Base-by-base conservation (phyloP, 495 filamentous ascomycete species). In the Neurospora sp. region DNA sequence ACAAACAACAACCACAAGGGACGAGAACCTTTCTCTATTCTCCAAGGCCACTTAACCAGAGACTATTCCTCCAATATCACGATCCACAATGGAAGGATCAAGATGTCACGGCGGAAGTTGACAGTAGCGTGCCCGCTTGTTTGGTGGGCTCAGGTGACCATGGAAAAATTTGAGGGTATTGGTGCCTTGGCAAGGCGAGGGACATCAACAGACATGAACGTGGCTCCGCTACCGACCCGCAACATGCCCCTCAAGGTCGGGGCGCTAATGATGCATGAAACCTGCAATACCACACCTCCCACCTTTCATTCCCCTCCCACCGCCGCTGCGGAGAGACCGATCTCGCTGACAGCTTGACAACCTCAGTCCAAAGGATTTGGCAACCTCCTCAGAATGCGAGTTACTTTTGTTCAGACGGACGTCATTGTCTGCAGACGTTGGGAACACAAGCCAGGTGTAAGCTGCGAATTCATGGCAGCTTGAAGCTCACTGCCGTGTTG, bases 121-220 rank as follows among this genome's bases (percentile, higher is more conserved):
- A 35, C 27, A 62, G 54, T 66, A 35, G 54, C 54, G 54, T 66
- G 54, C 54, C 54, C 23, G 54, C 54, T 71, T 75, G 73, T 75
- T 74, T 73, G 66, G 59, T 75, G 42, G 70, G 75, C 75, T 77
- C 78, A 79, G 78, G 73, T 79, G 78, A 80, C 74, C 75, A 66
- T 62, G 42, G 72, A 78, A 79, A 78, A 75, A 72, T 77, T 72
- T 69, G 73, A 59, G 27, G 71, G 69, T 41, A 73, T 75, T 71
- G 44, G 70, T 42, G 39, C 35, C 73, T 78, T 78, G 77, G 76
- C 76, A 75, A 75, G 76, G 73, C 73, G 74, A 74, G 48, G 62
- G 46, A 54, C 46, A 27, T 27, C 46, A 54, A 54, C 46, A 31
- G 48, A 27, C 27, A 69, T 40, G 11, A 62, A 69, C 69, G 44